phyloP scores from a whole-genome alignment of 768 basidiomycete genomes.

The Boletus sp. region DNA sequence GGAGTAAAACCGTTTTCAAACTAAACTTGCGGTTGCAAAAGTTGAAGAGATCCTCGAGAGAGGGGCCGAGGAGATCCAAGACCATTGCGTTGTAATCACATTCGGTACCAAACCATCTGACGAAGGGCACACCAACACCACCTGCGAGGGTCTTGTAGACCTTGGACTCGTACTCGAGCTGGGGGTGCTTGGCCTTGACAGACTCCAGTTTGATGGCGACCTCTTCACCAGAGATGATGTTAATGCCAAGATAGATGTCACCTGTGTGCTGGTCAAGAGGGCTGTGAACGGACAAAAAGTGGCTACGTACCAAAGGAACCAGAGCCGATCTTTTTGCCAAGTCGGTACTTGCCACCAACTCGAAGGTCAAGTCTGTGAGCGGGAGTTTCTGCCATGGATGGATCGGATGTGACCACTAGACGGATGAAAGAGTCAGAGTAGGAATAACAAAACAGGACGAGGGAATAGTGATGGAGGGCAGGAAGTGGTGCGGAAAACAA shows the following conservation, averaged over 20 bases:
- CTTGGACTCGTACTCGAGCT: constrained; percentile 97
- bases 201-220: constrained; percentile 99
- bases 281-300: not conserved
- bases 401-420: constrained; percentile 11
- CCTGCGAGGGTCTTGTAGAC: constrained; percentile 98
- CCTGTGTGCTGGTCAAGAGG: constrained; percentile 44
- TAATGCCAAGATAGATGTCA: constrained; percentile 99
- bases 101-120: constrained; percentile 91
- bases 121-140: constrained; percentile 98
- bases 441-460: constrained; percentile 13
- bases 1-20: constrained; percentile 92
- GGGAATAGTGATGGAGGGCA: constrained; percentile 21
- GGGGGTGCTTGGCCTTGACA: constrained; percentile 99
- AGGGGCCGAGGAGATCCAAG: constrained; percentile 90
- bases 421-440: constrained; percentile 6
- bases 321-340: constrained; percentile 99
- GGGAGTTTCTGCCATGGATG: constrained; percentile 69
- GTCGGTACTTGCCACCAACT: constrained; percentile 92
- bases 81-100: constrained; percentile 99
- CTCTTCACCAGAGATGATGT: constrained; percentile 99
- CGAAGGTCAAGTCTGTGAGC: constrained; percentile 77
- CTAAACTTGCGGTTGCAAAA: constrained; percentile 97
- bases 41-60: constrained; percentile 89
- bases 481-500: constrained; percentile 31
- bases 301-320: constrained; percentile 86